A percentile compares a stretch with the other conserved stretches of the same genome.
Conservation (phyloP, 768 basidiomycete genomes). For the Neoboletus magnificus region DNA sequence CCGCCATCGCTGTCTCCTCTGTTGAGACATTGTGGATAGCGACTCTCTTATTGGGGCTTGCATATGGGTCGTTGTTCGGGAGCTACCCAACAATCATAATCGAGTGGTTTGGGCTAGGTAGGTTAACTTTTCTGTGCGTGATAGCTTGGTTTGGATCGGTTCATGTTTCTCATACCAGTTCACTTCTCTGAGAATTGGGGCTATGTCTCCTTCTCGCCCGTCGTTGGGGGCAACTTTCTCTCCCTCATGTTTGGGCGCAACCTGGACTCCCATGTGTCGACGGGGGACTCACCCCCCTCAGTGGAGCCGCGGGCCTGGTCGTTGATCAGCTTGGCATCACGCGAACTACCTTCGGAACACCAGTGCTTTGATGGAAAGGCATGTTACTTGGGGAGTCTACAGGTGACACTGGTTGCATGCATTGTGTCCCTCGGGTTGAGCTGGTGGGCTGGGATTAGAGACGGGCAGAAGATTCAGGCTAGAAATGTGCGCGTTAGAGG, state of each 20-base stretch:
- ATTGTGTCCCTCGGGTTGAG: constrained; percentile 36
- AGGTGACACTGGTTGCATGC: constrained; percentile 42
- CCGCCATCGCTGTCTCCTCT: constrained; percentile 51
- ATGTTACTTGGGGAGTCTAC: constrained; percentile 59
- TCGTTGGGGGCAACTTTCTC: constrained; percentile 79
- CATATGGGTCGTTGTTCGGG: constrained; percentile 74
- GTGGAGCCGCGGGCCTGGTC: not conserved
- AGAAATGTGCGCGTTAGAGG: not conserved
- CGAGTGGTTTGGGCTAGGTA: constrained; percentile 88
- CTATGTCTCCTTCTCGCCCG: constrained; percentile 66
- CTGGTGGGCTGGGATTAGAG: constrained; percentile 37
- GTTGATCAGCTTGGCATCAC: not conserved
- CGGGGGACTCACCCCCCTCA: not conserved
- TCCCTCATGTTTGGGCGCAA: constrained; percentile 81
- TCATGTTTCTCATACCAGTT: constrained; percentile 31
- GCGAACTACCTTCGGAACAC: constrained; percentile 30
- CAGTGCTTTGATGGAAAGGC: constrained; percentile 55
- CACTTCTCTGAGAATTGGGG: constrained; percentile 90
- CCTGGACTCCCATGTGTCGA: constrained; percentile 64
- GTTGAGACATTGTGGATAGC: constrained; percentile 61
- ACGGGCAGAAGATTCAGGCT: constrained; percentile 10
- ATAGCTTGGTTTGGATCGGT: not conserved
- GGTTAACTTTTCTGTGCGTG: constrained; percentile 28
- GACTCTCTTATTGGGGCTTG: constrained; percentile 36
- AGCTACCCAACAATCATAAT: constrained; percentile 72